phyloP scores from a whole-genome alignment of 2,329 filamentous ascomycete genomes.

The Fusarium beomiforme region DNA sequence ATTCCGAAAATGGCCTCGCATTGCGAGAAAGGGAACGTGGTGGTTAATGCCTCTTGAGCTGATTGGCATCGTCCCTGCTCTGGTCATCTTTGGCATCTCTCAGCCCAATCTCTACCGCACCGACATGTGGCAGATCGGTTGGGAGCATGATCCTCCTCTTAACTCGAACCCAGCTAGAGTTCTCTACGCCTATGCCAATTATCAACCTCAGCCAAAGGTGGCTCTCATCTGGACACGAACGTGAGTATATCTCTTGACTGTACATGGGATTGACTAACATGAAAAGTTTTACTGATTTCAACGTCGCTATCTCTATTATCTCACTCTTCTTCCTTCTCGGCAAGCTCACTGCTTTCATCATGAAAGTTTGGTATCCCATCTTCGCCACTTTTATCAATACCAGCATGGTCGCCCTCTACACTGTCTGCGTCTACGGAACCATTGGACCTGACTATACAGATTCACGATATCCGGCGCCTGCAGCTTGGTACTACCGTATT shows the following conservation, averaged over 20 bases:
- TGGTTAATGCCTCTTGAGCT: conserved; percentile 75
- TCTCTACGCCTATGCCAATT: conserved; percentile 79
- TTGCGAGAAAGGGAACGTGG: conserved; percentile 63
- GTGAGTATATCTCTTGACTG: conserved; percentile 60
- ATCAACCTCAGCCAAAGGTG: conserved; percentile 67
- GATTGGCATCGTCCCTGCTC: conserved; percentile 68
- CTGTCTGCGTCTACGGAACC: conserved; percentile 74
- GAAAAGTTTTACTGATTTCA: conserved; percentile 76
- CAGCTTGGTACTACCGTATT: conserved; percentile 80
- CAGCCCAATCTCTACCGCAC: conserved; percentile 78
- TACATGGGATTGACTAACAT: neutral
- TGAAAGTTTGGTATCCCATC: conserved; percentile 76
- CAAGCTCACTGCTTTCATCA: conserved; percentile 75
- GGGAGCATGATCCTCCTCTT: conserved; percentile 67
- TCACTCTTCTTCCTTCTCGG: conserved; percentile 79
- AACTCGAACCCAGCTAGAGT: conserved; percentile 78
- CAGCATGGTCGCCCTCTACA: conserved; percentile 69
- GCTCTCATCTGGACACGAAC: conserved; percentile 78
- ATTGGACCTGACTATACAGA: conserved; percentile 79
- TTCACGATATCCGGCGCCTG: conserved; percentile 65
- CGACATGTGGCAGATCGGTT: conserved; percentile 78
- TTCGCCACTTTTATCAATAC: conserved; percentile 68
- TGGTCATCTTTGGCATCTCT: conserved; percentile 78
- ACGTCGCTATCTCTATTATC: conserved; percentile 79
- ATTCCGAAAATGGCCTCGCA: conserved; percentile 66